Base-by-base conservation (phyloP, 306 rosid genomes). In the Fragaria iinumae region DNA sequence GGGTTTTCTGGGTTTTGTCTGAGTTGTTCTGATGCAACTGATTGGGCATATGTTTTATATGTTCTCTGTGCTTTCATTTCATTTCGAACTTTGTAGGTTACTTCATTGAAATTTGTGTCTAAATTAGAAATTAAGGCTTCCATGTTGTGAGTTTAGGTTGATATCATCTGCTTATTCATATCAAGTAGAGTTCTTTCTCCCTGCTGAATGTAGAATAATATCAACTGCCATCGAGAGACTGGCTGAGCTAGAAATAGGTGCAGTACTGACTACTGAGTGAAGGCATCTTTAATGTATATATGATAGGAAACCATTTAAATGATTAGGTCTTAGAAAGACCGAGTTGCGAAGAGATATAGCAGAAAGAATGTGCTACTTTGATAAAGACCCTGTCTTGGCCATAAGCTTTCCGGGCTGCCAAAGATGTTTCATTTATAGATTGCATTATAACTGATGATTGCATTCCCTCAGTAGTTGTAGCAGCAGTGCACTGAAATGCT, bases 401-500 rank as follows among this genome's bases (percentile, higher is more conserved):
- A 12, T 60, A 11, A 12, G 67, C 6, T 13, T 60, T 25, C 39
- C 27, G 18, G 38, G 39, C 3, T 29, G 67, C 41, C 39, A 8
- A 62, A 5, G 67, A 62, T 62, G n/a, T 29, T 29, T 29, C n/a
- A 29, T 14, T 62, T 11, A 20, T 29, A 13, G 16, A 17, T 36
- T 21, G 47, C 25, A 14, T 36, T 8, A 4, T 32, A 27, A 62
- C 67, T 62, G 38, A 62, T 34, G 47, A 16, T 65, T 64, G 9
- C 73, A 44, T 69, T 4, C 9, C 56, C 50, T 41, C 9, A 7
- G 56, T 21, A 11, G 55, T 21, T 47, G 44, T 70, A 17, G 63
- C 10, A 71, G 45, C 13, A 36, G 53, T 71, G 45, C 75, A 71
- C 67, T 76, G 84, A 76, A 81, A 77, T 65, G 84, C n/a, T 60